A percentile compares a stretch with the other conserved stretches of the same genome.
phyloP scores from a whole-genome alignment of 1,284 basidiomycete genomes.

The Irpex sp. region DNA sequence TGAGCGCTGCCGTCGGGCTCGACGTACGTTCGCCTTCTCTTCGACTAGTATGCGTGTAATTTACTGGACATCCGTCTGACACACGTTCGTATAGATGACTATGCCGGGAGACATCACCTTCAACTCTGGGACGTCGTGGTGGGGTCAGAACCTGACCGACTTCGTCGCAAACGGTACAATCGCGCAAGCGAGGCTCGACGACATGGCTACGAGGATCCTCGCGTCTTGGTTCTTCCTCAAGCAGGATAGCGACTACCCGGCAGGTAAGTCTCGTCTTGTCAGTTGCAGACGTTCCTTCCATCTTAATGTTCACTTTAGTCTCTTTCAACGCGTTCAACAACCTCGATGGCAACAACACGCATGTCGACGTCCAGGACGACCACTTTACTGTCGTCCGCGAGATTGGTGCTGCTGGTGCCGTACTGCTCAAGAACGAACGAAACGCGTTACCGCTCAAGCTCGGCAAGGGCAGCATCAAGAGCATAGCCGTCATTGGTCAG shows the following conservation, averaged over 20 bases:
- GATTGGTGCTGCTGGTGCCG: slow-evolving; percentile 73
- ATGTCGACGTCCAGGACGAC: slow-evolving; percentile 75
- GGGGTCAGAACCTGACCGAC: slow-evolving; percentile 58
- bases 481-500: slow-evolving; percentile 53
- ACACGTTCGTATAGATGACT: slow-evolving; percentile 41
- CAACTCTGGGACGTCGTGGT: slow-evolving; percentile 48
- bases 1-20: slow-evolving; percentile 61
- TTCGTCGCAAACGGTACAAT: slow-evolving; percentile 72
- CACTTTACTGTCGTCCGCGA: slow-evolving; percentile 70
- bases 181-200: slow-evolving; percentile 57
- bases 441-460: slow-evolving; percentile 62
- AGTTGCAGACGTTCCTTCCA: too few species aligned
- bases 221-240: slow-evolving; percentile 57
- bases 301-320: too few species aligned
- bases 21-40: slow-evolving; percentile 42
- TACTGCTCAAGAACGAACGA: slow-evolving; percentile 78
- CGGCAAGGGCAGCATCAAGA: slow-evolving; percentile 24
- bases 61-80: not conserved
- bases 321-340: slow-evolving; percentile 62
- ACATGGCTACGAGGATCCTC: slow-evolving; percentile 66
- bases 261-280: slow-evolving; percentile 18
- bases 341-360: slow-evolving; percentile 51
- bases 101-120: slow-evolving; percentile 72
- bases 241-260: slow-evolving; percentile 65
- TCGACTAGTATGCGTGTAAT: slow-evolving; percentile 23